These are phyloP conservation scores for Sophora flavescens DNA, from an alignment of 306 rosid species.

Conservation along the genomic window DNA sequence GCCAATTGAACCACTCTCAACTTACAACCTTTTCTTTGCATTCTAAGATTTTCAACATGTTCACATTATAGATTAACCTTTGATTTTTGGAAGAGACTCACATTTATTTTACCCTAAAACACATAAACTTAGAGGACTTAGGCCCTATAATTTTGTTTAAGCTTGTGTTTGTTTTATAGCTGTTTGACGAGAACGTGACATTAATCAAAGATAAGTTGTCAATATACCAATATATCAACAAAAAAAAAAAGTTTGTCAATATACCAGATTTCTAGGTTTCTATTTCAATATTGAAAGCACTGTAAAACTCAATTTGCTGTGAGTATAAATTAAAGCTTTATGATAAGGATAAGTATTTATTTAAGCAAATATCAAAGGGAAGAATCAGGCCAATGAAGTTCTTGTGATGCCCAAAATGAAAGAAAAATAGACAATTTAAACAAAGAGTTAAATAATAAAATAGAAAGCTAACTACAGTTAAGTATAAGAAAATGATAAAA, in stretches of 20 bases:
- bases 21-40: not conserved
- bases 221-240: too few relatives aligned
- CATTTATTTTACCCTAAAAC: not conserved
- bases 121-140: not conserved
- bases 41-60: not conserved
- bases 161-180: too few relatives aligned
- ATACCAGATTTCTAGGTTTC: too few relatives aligned
- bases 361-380: not conserved
- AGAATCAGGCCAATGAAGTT: too few relatives aligned
- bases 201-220: too few relatives aligned
- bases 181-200: too few relatives aligned
- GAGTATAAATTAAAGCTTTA: too few relatives aligned
- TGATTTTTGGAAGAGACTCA: not conserved
- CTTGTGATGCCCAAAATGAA: not conserved
- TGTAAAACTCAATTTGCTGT: too few relatives aligned
- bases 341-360: too few relatives aligned
- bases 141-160: too few relatives aligned
- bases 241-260: too few relatives aligned
- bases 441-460: not conserved
- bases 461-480: not conserved
- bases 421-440: not conserved
- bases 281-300: not conserved
- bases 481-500: not conserved
- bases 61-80: not conserved
- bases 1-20: not conserved